Percentiles rank a stretch among this genome's conserved stretches.
Evolutionary conservation across 2,329 filamentous ascomycete genomes (phyloP).

Genomic region (Colletotrichum cuscutae): DNA sequence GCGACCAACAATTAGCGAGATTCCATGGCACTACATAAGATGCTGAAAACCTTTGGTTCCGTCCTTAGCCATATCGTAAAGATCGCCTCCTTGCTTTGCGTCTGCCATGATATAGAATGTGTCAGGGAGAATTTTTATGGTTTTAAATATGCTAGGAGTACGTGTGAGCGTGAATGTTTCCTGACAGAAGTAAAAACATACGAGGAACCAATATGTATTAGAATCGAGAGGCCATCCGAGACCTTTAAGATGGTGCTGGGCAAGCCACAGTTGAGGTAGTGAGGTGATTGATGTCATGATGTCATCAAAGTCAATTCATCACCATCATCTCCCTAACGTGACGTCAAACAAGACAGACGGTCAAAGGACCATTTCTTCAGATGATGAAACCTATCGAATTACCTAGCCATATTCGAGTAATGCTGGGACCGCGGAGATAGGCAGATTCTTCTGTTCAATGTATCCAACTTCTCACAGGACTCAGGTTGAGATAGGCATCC

Average conservation of each 20-base stretch:
- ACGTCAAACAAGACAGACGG: background rate
- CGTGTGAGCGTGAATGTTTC: background rate
- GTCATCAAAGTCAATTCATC: background rate
- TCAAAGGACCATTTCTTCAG: background rate
- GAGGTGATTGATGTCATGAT: constrained; percentile 12
- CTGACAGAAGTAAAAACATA: too few species aligned
- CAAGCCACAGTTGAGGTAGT: background rate
- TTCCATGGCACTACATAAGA: rapidly evolving
- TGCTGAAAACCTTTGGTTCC: background rate
- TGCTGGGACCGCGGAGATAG: background rate
- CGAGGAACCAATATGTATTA: too few species aligned
- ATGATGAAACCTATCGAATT: background rate
- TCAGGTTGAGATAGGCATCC: background rate
- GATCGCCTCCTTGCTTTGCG: constrained; percentile 11
- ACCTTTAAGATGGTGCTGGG: background rate
- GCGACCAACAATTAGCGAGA: rapidly evolving
- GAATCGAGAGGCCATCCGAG: too few species aligned
- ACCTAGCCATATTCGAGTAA: background rate
- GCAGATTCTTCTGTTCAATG: too few species aligned
- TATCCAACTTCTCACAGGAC: background rate
- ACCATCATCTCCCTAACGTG: background rate
- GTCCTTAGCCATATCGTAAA: constrained; percentile 19
- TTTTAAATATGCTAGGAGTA: background rate
- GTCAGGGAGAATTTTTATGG: too few species aligned
- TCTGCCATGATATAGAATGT: background rate